Percentiles rank a stretch among this genome's conserved stretches.
phyloP scores from a whole-genome alignment of 352 stramenopile genomes.

The Globisporangium echinulatum region DNA sequence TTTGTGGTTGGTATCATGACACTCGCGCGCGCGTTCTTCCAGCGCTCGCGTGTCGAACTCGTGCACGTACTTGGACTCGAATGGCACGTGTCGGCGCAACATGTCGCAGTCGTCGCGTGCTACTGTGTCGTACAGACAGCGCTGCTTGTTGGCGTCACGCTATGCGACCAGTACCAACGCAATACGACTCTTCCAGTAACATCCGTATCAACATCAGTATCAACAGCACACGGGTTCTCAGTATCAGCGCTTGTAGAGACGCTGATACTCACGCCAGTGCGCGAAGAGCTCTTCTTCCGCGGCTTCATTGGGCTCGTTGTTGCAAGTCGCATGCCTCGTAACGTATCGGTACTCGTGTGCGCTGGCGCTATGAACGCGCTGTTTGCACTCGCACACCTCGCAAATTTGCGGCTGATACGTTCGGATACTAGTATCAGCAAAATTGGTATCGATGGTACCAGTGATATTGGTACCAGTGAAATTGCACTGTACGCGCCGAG shows the following conservation, averaged over 20 bases:
- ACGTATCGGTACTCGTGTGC: constrained; percentile 14
- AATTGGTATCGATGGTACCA: too few species aligned
- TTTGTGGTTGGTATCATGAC: constrained; percentile 24
- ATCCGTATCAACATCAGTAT: too few species aligned
- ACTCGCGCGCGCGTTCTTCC: constrained; percentile 33
- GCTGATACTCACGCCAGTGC: constrained; percentile 34
- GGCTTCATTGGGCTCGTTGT: constrained; percentile 36
- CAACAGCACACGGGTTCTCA: background rate
- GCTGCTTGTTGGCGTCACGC: background rate
- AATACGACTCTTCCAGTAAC: too few species aligned
- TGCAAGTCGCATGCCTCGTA: constrained; percentile 31
- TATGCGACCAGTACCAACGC: background rate
- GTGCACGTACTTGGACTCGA: background rate
- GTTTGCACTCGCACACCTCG: constrained; percentile 49
- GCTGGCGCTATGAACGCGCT: constrained; percentile 24
- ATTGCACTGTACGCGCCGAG: constrained; percentile 8
- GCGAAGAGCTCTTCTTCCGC: constrained; percentile 68
- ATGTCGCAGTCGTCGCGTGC: background rate
- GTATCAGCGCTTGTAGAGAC: constrained; percentile 12
- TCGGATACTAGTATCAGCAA: too few species aligned
- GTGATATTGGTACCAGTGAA: constrained; percentile 4
- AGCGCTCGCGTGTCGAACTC: background rate
- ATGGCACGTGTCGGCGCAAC: background rate
- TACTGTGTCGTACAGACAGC: background rate
- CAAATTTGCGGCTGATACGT: constrained; percentile 17